A percentile compares a stretch with the other conserved stretches of the same genome.
phyloP scores from a whole-genome alignment of 192 early-diverging fungal genomes.

The Backusella macrospora region DNA sequence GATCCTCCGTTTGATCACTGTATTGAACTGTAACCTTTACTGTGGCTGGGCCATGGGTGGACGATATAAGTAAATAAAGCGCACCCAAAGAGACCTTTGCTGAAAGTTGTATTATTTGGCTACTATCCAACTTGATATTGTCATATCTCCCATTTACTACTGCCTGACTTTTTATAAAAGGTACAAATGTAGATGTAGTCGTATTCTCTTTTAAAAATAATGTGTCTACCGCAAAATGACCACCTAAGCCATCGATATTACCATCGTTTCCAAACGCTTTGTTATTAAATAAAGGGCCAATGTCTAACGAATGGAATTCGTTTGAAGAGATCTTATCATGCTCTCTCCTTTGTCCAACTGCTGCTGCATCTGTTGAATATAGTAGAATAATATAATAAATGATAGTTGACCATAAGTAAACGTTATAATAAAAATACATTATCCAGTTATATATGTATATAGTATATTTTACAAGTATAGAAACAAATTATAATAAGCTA shows the following conservation, averaged over 20 bases:
- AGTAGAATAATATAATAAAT: background rate
- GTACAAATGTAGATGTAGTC: background rate
- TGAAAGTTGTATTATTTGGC: background rate
- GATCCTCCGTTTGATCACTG: background rate
- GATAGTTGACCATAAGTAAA: background rate
- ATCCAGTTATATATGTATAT: background rate
- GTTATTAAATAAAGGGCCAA: background rate
- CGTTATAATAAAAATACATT: background rate
- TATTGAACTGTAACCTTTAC: background rate
- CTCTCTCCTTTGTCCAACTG: background rate
- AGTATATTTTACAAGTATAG: background rate
- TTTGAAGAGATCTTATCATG: background rate
- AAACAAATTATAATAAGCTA: background rate
- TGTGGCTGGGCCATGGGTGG: background rate
- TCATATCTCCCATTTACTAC: background rate
- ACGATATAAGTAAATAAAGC: background rate
- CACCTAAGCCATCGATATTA: background rate
- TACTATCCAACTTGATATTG: background rate
- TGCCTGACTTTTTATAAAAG: conserved; percentile 1
- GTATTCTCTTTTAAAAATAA: background rate
- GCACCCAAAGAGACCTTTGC: background rate
- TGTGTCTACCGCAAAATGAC: background rate
- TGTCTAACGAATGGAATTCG: background rate
- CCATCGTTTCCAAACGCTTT: background rate
- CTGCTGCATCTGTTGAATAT: background rate